Conservation (phyloP, 176 grass and related monocot genomes). For the Carex myosuroides region DNA sequence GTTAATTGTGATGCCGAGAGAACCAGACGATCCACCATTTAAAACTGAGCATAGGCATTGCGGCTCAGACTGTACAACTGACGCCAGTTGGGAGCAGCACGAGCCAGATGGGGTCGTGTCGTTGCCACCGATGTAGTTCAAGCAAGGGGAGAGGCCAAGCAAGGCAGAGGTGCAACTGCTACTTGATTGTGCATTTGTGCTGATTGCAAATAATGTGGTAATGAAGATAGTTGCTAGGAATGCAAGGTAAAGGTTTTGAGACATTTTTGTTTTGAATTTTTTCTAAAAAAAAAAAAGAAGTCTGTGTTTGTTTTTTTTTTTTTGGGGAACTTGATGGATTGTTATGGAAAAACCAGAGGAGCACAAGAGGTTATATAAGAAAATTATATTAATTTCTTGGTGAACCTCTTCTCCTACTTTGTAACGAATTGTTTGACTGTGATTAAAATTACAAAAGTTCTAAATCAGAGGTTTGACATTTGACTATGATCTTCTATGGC, state of each 20-base stretch:
- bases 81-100: slow-evolving; percentile 56
- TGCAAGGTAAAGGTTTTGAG: background rate
- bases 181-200: slow-evolving; percentile 43
- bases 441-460: background rate
- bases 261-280: background rate
- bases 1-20: slow-evolving; percentile 62
- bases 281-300: background rate
- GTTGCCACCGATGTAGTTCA: slow-evolving; percentile 69
- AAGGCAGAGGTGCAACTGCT: slow-evolving; percentile 42
- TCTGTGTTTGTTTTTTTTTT: background rate
- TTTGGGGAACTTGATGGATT: background rate
- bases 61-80: slow-evolving; percentile 47
- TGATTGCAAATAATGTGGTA: background rate
- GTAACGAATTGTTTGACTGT: slow-evolving; percentile 21
- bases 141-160: slow-evolving; percentile 62
- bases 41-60: slow-evolving; percentile 68
- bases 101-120: slow-evolving; percentile 36
- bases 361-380: background rate
- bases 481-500: background rate
- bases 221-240: background rate
- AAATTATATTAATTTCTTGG: slow-evolving; percentile 11
- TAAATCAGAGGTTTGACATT: background rate
- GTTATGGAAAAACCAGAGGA: background rate
- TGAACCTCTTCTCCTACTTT: slow-evolving; percentile 47
- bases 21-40: slow-evolving; percentile 26